Conservation (phyloP, 805 yeast genomes). For the Candida lessepsii region DNA sequence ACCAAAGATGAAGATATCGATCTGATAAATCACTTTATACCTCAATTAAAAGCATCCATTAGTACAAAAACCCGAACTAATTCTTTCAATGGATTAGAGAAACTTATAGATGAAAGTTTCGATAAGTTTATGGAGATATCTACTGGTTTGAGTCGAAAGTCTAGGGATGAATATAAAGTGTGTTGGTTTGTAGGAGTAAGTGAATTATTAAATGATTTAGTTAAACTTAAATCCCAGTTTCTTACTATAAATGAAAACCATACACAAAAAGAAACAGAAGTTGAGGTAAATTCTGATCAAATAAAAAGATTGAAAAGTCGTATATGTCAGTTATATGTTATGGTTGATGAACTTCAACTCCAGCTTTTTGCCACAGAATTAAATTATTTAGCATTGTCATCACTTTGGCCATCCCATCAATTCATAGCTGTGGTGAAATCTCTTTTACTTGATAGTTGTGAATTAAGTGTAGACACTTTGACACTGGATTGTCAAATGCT, state of each 20-base stretch:
- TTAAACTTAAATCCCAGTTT: neutral
- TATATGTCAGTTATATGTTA: neutral
- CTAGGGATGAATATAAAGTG: conserved; percentile 4
- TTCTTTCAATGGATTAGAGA: neutral
- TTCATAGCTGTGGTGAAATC: neutral
- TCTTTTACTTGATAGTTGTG: conserved; percentile 3
- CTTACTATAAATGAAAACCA: neutral
- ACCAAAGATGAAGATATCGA: conserved; percentile 2
- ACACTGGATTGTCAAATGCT: conserved; percentile 10
- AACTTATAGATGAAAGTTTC: neutral
- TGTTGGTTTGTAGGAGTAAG: conserved; percentile 5
- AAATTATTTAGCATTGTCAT: neutral
- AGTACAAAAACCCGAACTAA: neutral
- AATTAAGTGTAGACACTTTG: conserved; percentile 2
- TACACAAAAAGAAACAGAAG: neutral
- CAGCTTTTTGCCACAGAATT: conserved; percentile 1
- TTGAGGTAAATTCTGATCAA: too few species aligned
- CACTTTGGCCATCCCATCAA: neutral
- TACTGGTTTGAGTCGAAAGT: neutral
- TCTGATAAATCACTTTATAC: conserved; percentile 4
- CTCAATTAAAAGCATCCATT: neutral
- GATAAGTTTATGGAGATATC: conserved; percentile 4
- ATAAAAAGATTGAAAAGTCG: neutral
- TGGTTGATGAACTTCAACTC: conserved; percentile 2
- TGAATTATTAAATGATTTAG: neutral